Evolutionary conservation across 192 early-diverging fungal species (phyloP), one percentile per base, ranked within the genome.

Genomic region (Coemansia sp.): DNA sequence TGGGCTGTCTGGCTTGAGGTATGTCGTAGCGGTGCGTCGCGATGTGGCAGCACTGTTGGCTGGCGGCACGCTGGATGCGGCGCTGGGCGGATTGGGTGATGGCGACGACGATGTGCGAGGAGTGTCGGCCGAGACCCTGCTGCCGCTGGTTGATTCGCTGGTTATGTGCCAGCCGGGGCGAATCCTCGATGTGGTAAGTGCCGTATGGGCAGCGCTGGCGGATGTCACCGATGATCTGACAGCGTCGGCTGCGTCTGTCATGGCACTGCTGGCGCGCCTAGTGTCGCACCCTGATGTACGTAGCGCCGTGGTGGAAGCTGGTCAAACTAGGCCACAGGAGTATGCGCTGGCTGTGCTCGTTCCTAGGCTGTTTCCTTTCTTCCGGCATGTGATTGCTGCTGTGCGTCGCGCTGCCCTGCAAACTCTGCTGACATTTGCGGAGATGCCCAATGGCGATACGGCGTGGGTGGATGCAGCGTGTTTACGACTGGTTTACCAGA

Each of bases 31-130:
- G 12, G 95, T 97, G 11, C 86, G 95, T 38, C 86, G 86, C 44
- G 95, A 98, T 77, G 74, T 98, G 25, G 90, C 97, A 3, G 85
- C 88, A 9, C 77, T 89, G 37, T 82, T 97, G 57, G 83, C 95
- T 42, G 84, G 78, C 45, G 90, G 86, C 10, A 89, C 92, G 14
- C 86, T 91, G 11, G 91, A 84, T 34, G 96, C 95, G 0, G 93
- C 97, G 25, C 84, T 98, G 11, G 80, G 89, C 19, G 98, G 94
- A 1, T 77, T 99, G 34, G 87, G 88, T 32, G 94, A 96, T 61
- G 76, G 79, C 45, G 94, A 99, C 77, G 98, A 99, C 73, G 96
- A 98, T 73, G 96, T 99, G 21, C 89, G 96, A 4, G 89, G 93
- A 10, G 95, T 98, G 8, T 90, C 93, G 11, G 95, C 98, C 0